phyloP scores from a whole-genome alignment of 2,329 filamentous ascomycete species.

The Colletotrichum tamarilloi region DNA sequence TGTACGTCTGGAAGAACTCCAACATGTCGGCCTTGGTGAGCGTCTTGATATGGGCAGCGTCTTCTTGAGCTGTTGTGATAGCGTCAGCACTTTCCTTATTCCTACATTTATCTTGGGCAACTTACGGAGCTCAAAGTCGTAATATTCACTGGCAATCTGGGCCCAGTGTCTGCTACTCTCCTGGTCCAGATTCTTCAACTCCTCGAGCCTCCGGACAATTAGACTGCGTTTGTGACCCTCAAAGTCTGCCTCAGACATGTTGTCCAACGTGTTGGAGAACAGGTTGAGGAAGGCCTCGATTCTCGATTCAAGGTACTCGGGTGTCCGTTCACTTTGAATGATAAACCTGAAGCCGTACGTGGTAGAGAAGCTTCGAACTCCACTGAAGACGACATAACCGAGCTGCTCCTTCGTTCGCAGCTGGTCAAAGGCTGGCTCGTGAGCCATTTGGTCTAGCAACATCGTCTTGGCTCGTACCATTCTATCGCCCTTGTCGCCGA shows the following conservation, averaged over 20 bases:
- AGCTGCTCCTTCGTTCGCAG: conserved; percentile 97
- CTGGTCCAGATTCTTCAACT: conserved; percentile 89
- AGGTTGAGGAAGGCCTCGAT: conserved; percentile 85
- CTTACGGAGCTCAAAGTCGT: conserved; percentile 88
- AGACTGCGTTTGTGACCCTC: conserved; percentile 91
- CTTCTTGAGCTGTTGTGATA: conserved; percentile 70
- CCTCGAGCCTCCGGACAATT: conserved; percentile 87
- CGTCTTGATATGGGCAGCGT: conserved; percentile 78
- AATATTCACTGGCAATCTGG: conserved; percentile 86
- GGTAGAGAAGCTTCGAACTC: conserved; percentile 76
- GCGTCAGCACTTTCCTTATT: conserved; percentile 35
- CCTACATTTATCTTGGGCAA: conserved; percentile 27
- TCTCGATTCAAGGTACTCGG: conserved; percentile 84
- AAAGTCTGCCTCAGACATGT: conserved; percentile 87
- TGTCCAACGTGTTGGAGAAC: conserved; percentile 73
- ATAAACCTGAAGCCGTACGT: conserved; percentile 89
- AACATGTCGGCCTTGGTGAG: conserved; percentile 85
- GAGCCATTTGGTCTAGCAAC: conserved; percentile 88
- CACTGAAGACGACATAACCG: conserved; percentile 94
- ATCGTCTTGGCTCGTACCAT: conserved; percentile 79
- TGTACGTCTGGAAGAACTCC: conserved; percentile 80
- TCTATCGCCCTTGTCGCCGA: conserved; percentile 78
- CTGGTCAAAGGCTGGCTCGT: conserved; percentile 95
- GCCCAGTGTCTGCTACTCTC: conserved; percentile 87
- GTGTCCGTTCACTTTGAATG: conserved; percentile 90